phyloP scores from a whole-genome alignment of 1,139 yeast genomes.

The Blastobotrys ciferrii region DNA sequence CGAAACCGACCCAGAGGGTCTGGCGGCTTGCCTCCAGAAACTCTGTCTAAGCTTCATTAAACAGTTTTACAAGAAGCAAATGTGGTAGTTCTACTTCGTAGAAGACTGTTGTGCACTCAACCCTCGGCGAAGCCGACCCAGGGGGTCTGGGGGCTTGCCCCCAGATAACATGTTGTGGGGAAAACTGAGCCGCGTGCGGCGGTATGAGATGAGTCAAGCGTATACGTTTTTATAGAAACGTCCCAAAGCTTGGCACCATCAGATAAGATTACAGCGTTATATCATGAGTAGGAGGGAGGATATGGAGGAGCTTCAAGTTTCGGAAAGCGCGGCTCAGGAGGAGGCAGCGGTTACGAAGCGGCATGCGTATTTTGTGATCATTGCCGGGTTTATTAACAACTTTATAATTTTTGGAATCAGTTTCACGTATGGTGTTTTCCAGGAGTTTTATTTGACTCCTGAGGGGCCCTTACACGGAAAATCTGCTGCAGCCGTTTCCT shows the following conservation, averaged over 20 bases:
- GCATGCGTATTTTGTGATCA: not conserved
- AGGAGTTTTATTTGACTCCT: conserved; percentile 23
- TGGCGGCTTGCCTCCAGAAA: too few relatives aligned
- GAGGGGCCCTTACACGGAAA: conserved; percentile 23
- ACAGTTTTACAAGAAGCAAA: too few relatives aligned
- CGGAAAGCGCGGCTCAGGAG: not conserved
- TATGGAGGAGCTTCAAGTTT: not conserved
- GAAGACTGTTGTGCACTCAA: too few relatives aligned
- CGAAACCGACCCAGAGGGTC: too few relatives aligned
- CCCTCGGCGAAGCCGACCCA: too few relatives aligned
- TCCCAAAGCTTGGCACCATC: too few relatives aligned
- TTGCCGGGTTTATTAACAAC: conserved; percentile 10
- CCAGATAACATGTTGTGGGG: too few relatives aligned
- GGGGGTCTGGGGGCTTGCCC: too few relatives aligned
- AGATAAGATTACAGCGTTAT: not conserved
- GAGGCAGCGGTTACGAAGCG: not conserved
- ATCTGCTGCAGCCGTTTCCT: conserved; percentile 20
- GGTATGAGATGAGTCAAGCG: not conserved
- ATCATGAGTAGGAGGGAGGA: not conserved
- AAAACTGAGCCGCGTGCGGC: not conserved
- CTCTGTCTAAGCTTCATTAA: too few relatives aligned
- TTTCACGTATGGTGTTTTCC: conserved; percentile 29
- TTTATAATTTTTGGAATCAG: conserved; percentile 26
- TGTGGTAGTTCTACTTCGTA: too few relatives aligned
- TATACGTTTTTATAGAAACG: too few relatives aligned